A percentile compares a stretch with the other conserved stretches of the same genome.
phyloP scores from a whole-genome alignment of 306 rosid species.

The Inga oerstediana region DNA sequence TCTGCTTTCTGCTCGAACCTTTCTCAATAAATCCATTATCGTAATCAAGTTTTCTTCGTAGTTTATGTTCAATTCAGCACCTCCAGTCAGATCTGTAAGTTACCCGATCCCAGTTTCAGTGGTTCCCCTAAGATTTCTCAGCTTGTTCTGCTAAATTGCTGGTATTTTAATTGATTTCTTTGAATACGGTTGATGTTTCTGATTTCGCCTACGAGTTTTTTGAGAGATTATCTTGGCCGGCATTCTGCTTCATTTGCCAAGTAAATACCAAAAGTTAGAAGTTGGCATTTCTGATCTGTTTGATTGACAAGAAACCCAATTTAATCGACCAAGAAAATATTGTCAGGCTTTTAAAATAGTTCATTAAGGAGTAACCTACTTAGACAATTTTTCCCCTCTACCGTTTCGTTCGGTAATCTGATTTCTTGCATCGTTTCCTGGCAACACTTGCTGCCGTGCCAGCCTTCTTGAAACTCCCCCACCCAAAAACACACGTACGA shows the following conservation, averaged over 20 bases:
- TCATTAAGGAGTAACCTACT: background rate
- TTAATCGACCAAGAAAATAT: background rate
- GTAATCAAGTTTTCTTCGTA: background rate
- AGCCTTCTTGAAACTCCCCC: background rate
- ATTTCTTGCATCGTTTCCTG: background rate
- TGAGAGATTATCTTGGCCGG: background rate
- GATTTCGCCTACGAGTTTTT: background rate
- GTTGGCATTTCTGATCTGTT: background rate
- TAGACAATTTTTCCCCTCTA: background rate
- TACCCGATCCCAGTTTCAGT: background rate
- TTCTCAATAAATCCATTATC: background rate
- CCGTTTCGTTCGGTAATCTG: background rate
- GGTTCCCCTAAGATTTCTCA: background rate
- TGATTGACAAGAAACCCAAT: background rate
- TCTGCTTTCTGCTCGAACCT: constrained; percentile 29
- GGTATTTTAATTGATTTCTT: background rate
- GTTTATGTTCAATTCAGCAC: background rate
- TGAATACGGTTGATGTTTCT: background rate
- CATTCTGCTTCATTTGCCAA: background rate
- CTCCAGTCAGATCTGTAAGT: constrained; percentile 30
- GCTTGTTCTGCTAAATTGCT: background rate
- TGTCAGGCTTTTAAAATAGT: background rate
- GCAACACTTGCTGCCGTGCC: background rate
- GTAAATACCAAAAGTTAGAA: background rate
- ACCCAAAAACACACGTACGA: background rate